Base-by-base conservation (phyloP, 108 stramenopile species). In the Epithemia pelagica region DNA sequence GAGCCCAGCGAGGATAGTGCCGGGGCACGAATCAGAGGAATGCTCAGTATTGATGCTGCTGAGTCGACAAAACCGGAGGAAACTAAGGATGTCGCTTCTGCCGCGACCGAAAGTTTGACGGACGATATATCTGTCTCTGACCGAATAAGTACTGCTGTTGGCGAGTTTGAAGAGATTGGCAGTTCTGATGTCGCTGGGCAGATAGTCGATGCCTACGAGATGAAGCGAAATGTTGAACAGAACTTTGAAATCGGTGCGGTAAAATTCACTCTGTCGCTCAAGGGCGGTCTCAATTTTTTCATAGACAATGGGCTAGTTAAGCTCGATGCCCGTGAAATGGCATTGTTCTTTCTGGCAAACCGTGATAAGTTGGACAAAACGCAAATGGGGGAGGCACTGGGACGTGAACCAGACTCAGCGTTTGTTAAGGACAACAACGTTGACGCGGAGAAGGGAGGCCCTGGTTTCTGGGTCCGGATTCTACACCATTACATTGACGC, bases 281-380 rank as follows among this genome's bases (percentile, higher is more conserved):
- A 95, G 66, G 68, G 76, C 24, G 99, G 99, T 8, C 64, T 99
- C 46, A 67, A 65, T 32, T 98, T 84, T 80, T 89, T 99, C 59
- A 86, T 89, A 52, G 84, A 88, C 26, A 85, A 82, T 70, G 95
- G 92, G 22, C 88, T 93, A 64, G 78, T 97, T 37, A 59, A 83
- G 29, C 77, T 84, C 32, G 90, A 95, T 29, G 96, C 99, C 1
- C 71, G 74, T 20, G 85, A 74, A 19, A 84, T 99, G 67, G 99
- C 98, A 5, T 63, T 62, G 7, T 98, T 96, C 66, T 82, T 99
- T 60, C 72, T 82, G 24, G 84, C 75, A 27, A 80, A 97, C 63
- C 85, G 80, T 58, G 98, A 98, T 65, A 81, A 78, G 54, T 80
- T 99, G n/a, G 97, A 99, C 78, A 99, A 99, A 80, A 99, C 98